Evolutionary conservation across 169 alveolate species (phyloP), one percentile per base, ranked within the genome.

Genomic region (Eimeria falciformis): DNA sequence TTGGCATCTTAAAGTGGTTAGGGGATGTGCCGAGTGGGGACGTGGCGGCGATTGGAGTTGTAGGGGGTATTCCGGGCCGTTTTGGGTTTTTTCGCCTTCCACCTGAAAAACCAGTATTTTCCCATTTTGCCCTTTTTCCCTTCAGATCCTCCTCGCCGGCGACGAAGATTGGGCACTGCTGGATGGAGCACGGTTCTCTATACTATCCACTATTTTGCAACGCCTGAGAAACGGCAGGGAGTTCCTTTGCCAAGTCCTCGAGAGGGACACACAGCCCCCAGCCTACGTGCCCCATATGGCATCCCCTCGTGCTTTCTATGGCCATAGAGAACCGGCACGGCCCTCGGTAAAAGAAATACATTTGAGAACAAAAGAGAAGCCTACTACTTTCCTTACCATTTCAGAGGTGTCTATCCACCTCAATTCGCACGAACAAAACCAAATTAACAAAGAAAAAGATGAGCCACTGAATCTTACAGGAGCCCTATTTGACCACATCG

Each of bases 131-230:
- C 33, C 33, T 14, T 58, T 83, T 23, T 45, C 18, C 18, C 47
- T 23, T 43, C 87, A 87, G 93, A 87, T 87, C 25, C 93, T 87
- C 27, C 0, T 87, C 47, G 86, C 68, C 43, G 93, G 93, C 25
- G 5, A 17, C 29, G 65, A 18, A 0, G 87, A 87, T 68, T 87
- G 93, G 93, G 29, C 25, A 1, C 46, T 71, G 33, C 79, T 87
- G 14, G 93, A 87, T 65, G 87, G 87, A 7, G 23, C 79, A 4
- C 86, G 93, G 25, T 47, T 71, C 0, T 46, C 56, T 21, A 45
- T n/a, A 2, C 53, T 87, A 40, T n/a, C 62, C 25, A 27, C 27
- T 40, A 29, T 87, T 18, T 23, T 87, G 89, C 47, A 50, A 40
- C 75, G 18, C 9, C 62, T 50, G 7, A 7, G 62, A 50, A 50